Conservation (phyloP, 169 alveolate genomes). For the Plasmodium ovale region DNA sequence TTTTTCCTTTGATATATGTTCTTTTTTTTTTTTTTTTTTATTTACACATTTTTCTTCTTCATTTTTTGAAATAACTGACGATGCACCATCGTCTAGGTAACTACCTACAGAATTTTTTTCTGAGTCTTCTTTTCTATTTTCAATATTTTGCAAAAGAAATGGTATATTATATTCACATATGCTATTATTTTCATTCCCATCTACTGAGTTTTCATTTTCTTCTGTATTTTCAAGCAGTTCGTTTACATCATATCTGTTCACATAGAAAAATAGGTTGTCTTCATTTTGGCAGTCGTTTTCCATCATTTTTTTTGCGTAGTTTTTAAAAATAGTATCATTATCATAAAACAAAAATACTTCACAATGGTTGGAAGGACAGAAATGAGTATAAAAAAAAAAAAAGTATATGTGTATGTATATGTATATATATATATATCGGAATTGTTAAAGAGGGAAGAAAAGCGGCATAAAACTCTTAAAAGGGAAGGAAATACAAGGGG, state of each 20-base stretch:
- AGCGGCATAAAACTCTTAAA: too few relatives aligned
- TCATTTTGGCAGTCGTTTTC: slow-evolving; percentile 9
- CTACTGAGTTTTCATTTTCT: slow-evolving; percentile 7
- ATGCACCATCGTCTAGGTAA: slow-evolving; percentile 65
- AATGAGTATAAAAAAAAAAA: background rate
- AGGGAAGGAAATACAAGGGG: too few relatives aligned
- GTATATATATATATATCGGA: background rate
- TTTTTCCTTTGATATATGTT: slow-evolving; percentile 41
- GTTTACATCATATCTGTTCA: slow-evolving; percentile 36
- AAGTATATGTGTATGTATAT: too few relatives aligned
- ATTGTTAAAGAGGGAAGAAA: too few relatives aligned
- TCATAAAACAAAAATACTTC: too few relatives aligned
- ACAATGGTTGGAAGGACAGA: background rate
- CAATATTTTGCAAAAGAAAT: slow-evolving; percentile 19
- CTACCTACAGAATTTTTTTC: slow-evolving; percentile 40
- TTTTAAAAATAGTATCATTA: slow-evolving; percentile 6
- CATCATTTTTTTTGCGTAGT: slow-evolving; percentile 13
- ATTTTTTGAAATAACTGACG: slow-evolving; percentile 37
- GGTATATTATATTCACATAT: slow-evolving; percentile 47
- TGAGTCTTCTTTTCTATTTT: slow-evolving; percentile 44
- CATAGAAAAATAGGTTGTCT: slow-evolving; percentile 6
- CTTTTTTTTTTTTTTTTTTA: slow-evolving; percentile 17
- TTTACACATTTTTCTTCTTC: slow-evolving; percentile 28
- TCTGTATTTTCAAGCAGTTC: slow-evolving; percentile 37
- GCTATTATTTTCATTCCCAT: slow-evolving; percentile 9